Evolutionary conservation across 805 yeast species (phyloP).

Genomic region (Scheffersomyces lignosus): DNA sequence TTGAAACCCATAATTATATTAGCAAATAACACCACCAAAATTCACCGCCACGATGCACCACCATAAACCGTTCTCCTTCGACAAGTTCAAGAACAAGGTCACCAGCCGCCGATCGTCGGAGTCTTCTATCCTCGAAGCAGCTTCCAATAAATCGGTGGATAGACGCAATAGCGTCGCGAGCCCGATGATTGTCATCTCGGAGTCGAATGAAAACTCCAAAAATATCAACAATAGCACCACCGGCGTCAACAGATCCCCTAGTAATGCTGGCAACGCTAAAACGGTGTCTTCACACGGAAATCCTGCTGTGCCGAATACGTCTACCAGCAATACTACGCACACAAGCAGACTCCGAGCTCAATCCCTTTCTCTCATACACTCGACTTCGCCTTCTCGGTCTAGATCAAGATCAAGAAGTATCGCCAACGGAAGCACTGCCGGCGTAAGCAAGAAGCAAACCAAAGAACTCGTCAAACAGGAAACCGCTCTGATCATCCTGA

Average conservation of each 20-base stretch:
- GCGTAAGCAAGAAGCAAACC: conserved; percentile 26
- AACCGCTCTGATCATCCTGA: conserved; percentile 35
- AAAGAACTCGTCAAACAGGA: conserved; percentile 41
- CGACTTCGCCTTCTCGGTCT: conserved; percentile 3
- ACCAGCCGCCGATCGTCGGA: conserved; percentile 26
- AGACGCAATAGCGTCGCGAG: conserved; percentile 21
- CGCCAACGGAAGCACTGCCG: conserved; percentile 3
- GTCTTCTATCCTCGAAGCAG: conserved; percentile 20
- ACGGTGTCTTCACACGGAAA: too few relatives aligned
- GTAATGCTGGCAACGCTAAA: too few relatives aligned
- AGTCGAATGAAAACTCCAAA: conserved; percentile 6
- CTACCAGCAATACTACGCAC: background rate
- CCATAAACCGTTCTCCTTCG: conserved; percentile 10
- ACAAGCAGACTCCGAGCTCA: conserved; percentile 11
- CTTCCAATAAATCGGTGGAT: conserved; percentile 9
- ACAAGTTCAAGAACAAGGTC: conserved; percentile 28
- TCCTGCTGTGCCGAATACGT: too few relatives aligned
- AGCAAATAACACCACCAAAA: too few relatives aligned
- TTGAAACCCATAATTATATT: too few relatives aligned
- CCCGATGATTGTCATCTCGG: conserved; percentile 21
- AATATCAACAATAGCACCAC: background rate
- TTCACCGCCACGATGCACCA: too few relatives aligned
- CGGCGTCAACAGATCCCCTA: background rate
- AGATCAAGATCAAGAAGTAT: conserved; percentile 18
- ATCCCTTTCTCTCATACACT: conserved; percentile 10